phyloP scores from a whole-genome alignment of 352 stramenopile genomes.

The Pythium phragmitis region DNA sequence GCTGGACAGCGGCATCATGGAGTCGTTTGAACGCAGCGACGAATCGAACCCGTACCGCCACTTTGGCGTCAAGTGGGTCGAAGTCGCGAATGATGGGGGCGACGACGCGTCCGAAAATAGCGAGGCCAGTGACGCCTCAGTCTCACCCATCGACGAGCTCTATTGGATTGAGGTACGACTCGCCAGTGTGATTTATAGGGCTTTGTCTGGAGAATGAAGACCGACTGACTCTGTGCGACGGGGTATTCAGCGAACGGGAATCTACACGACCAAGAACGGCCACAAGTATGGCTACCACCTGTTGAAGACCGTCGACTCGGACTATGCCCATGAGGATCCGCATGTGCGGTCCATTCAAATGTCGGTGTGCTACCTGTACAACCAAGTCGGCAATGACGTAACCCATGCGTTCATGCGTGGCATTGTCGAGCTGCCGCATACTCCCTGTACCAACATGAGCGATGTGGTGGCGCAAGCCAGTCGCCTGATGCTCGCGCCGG shows the following conservation, averaged over 20 bases:
- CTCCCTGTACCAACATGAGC: constrained; percentile 15
- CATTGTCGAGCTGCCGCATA: constrained; percentile 48
- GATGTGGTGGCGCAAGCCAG: constrained; percentile 8
- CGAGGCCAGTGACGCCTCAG: constrained; percentile 18
- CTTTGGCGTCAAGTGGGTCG: constrained; percentile 67
- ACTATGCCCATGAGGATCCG: constrained; percentile 14
- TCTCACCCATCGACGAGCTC: constrained; percentile 42
- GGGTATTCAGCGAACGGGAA: constrained; percentile 32
- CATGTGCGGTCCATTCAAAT: constrained; percentile 38
- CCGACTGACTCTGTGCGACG: not conserved
- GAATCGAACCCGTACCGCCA: constrained; percentile 41
- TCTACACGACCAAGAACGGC: constrained; percentile 32
- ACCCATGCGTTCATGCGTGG: constrained; percentile 61
- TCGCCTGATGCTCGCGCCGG: constrained; percentile 42
- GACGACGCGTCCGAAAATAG: constrained; percentile 8
- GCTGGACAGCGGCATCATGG: constrained; percentile 47
- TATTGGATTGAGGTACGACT: constrained; percentile 47
- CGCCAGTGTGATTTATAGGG: not conserved
- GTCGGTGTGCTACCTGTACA: constrained; percentile 69
- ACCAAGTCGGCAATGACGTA: constrained; percentile 34
- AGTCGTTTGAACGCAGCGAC: constrained; percentile 37
- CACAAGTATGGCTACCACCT: constrained; percentile 55
- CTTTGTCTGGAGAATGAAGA: not conserved
- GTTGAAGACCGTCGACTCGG: constrained; percentile 56
- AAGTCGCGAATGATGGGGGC: constrained; percentile 22